A percentile compares a stretch with the other conserved stretches of the same genome.
phyloP scores from a whole-genome alignment of 2,329 filamentous ascomycete species.

The Botryotinia calthae region DNA sequence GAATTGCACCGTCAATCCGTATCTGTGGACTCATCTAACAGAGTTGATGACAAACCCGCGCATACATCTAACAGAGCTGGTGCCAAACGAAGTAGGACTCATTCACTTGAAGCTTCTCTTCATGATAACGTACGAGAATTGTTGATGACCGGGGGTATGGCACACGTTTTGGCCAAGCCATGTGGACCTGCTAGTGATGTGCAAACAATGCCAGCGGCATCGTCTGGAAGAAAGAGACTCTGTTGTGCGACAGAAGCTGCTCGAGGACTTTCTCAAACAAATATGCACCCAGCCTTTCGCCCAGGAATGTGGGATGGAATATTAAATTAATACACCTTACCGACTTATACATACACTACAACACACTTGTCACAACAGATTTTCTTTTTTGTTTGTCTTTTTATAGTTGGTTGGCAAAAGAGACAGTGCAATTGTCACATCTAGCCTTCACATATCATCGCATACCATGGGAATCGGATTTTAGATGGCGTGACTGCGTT shows the following conservation, averaged over 20 bases:
- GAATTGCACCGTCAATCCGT: conserved; percentile 56
- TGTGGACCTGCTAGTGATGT: conserved; percentile 42
- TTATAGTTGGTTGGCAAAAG: conserved; percentile 12
- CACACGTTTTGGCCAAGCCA: conserved; percentile 36
- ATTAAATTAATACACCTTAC: conserved; percentile 44
- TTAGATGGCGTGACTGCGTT: conserved; percentile 19
- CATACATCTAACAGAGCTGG: conserved; percentile 42
- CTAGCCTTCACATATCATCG: conserved; percentile 15
- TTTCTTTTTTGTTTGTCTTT: conserved; percentile 22
- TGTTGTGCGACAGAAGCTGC: conserved; percentile 63
- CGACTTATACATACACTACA: conserved; percentile 23
- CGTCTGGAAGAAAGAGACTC: conserved; percentile 57
- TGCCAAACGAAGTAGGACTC: conserved; percentile 59
- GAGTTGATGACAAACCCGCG: conserved; percentile 48
- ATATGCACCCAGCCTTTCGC: conserved; percentile 51
- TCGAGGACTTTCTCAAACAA: conserved; percentile 47
- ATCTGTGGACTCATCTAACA: conserved; percentile 41
- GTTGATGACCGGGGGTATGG: conserved; percentile 46
- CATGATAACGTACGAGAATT: conserved; percentile 65
- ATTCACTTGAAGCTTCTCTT: conserved; percentile 57
- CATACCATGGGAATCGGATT: conserved; percentile 19
- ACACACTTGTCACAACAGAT: conserved; percentile 23
- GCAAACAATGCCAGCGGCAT: conserved; percentile 46
- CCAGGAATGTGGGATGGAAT: conserved; percentile 68
- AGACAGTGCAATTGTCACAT: conserved; percentile 13